These are phyloP conservation scores for Paradendryphiella salina DNA, from an alignment of 2,329 filamentous ascomycete genomes.

Conservation along the genomic window DNA sequence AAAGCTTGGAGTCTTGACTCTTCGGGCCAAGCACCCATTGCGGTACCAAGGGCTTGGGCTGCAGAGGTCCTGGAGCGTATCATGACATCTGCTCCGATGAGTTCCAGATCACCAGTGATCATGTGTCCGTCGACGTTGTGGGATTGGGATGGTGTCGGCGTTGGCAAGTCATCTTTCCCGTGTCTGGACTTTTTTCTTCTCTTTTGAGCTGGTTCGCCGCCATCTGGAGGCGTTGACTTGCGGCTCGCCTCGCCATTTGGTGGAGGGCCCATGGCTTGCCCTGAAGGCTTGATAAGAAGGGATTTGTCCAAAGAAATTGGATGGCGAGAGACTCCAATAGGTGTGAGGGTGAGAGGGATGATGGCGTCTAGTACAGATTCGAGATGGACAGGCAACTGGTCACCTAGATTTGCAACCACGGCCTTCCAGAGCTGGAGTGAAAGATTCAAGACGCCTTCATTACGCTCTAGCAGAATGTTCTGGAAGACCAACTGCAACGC, in stretches of 20 bases:
- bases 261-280: constrained; percentile 71
- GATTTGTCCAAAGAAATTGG: constrained; percentile 89
- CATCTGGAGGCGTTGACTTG: constrained; percentile 40
- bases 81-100: constrained; percentile 86
- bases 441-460: constrained; percentile 76
- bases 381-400: constrained; percentile 72
- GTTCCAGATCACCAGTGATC: constrained; percentile 94
- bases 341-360: constrained; percentile 81
- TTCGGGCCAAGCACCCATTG: constrained; percentile 76
- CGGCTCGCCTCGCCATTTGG: constrained; percentile 29
- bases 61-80: constrained; percentile 88
- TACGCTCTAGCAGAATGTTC: constrained; percentile 90
- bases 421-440: constrained; percentile 88
- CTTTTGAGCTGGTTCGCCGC: constrained; percentile 65
- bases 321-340: constrained; percentile 87
- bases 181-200: constrained; percentile 81
- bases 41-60: constrained; percentile 80
- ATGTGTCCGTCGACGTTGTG: constrained; percentile 98
- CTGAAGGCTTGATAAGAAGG: constrained; percentile 91
- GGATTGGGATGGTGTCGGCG: constrained; percentile 56
- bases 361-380: constrained; percentile 75
- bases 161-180: constrained; percentile 61
- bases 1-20: constrained; percentile 63
- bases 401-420: constrained; percentile 69
- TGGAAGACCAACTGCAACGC: constrained; percentile 89